Evolutionary conservation across 2,329 filamentous ascomycete genomes (phyloP), one percentile per base, ranked within the genome.

Genomic region (Pochonia chlamydosporia): DNA sequence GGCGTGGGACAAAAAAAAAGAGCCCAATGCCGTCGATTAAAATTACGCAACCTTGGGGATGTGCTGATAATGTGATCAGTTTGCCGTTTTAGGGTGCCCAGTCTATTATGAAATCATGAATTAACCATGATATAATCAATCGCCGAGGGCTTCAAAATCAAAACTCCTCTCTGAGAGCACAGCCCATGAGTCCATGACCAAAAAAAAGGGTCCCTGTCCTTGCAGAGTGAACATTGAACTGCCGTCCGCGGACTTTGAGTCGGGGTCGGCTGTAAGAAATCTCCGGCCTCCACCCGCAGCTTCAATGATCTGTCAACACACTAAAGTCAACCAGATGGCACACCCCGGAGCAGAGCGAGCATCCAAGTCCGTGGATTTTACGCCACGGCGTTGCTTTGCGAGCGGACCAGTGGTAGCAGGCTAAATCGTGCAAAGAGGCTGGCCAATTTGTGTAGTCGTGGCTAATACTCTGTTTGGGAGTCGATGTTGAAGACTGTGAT

Each of bases 211-310:
- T 11, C 9, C n/a, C 21, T 10, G n/a, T 14, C 35, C 16, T 11
- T 18, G 35, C 35, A 43, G 21, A 30, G 18, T 21, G 16, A 33
- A 20, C 37, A 28, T 39, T 16, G 25, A n/a, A 36, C 13, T 24
- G 40, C 47, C 48, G 50, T 36, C 49, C 51, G 43, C 56, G 56
- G 55, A 58, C 52, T 54, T 46, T 41, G 16, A 16, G 50, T 56
- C 54, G 57, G 58, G 40, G 53, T 59, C 58, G 58, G 58, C 47
- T 39, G 35, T 56, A 50, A 20, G 30, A 54, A 48, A 56, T 59
- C 51, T 55, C 58, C 58, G 57, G 51, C 49, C 39, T 44, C 45
- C 37, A 36, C 43, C 28, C 16, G 14, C 9, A 24, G 21, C 42
- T 26, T 36, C 28, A 23, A 42, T 46, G 20, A 46, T 49, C 30